These are phyloP conservation scores for Tolypocladium capitatum DNA, from an alignment of 2,329 filamentous ascomycete genomes.

Conservation along the genomic window DNA sequence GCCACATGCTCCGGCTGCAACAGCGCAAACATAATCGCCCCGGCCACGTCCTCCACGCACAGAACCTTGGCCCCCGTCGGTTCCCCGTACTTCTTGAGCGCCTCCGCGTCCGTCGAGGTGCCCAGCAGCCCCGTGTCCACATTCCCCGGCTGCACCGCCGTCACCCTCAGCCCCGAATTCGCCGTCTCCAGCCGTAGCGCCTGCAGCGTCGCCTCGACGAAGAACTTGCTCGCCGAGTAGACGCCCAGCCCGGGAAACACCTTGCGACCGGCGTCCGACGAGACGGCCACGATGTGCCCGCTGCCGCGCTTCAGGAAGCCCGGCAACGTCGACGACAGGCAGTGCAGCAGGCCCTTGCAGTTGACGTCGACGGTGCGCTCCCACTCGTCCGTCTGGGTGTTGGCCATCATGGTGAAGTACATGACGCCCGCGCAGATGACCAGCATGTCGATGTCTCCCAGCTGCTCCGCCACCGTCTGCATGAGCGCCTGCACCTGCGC, in stretches of 20 bases:
- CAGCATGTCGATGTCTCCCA: slow-evolving; percentile 67
- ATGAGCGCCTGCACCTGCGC: slow-evolving; percentile 55
- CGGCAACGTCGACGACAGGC: slow-evolving; percentile 55
- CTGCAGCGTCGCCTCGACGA: slow-evolving; percentile 72
- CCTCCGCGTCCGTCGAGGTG: slow-evolving; percentile 65
- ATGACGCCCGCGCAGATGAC: slow-evolving; percentile 72
- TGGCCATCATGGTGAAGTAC: slow-evolving; percentile 84
- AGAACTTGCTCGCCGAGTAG: slow-evolving; percentile 75
- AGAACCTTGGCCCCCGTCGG: slow-evolving; percentile 63
- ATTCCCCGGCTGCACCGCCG: slow-evolving; percentile 65
- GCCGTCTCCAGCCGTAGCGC: slow-evolving; percentile 62
- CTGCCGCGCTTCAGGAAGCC: slow-evolving; percentile 54
- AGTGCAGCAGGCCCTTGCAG: slow-evolving; percentile 70
- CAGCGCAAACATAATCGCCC: slow-evolving; percentile 60
- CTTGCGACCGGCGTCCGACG: slow-evolving; percentile 69
- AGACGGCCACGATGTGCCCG: slow-evolving; percentile 69
- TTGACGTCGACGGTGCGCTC: slow-evolving; percentile 74
- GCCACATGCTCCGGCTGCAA: slow-evolving; percentile 62
- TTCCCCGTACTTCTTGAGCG: slow-evolving; percentile 65
- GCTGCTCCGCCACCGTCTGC: slow-evolving; percentile 39
- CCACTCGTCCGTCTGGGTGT: slow-evolving; percentile 61
- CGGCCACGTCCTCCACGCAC: slow-evolving; percentile 59
- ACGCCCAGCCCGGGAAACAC: slow-evolving; percentile 72
- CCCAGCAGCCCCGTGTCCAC: slow-evolving; percentile 58
- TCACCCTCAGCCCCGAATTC: slow-evolving; percentile 59